phyloP scores from a whole-genome alignment of 2,329 filamentous ascomycete genomes.

The Raffaelea arxii region DNA sequence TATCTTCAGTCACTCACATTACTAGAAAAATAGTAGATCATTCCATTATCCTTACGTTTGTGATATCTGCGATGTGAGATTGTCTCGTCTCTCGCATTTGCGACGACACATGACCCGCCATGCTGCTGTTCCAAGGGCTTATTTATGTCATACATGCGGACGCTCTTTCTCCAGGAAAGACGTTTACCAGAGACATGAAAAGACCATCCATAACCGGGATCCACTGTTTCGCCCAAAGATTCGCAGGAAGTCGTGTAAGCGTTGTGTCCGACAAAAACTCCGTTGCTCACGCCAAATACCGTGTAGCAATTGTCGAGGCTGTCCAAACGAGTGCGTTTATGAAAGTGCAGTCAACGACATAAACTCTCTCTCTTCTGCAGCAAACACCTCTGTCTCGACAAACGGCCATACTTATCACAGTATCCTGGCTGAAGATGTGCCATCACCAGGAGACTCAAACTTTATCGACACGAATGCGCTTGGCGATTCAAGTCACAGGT shows the following conservation, averaged over 20 bases:
- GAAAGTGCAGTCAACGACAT: too few relatives aligned
- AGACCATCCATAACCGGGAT: not conserved
- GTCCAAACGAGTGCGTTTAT: not conserved
- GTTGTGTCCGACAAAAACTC: not conserved
- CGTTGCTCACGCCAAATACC: not conserved
- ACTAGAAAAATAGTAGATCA: too few relatives aligned
- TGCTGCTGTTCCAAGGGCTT: not conserved
- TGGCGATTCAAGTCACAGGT: too few relatives aligned
- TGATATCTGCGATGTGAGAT: not conserved
- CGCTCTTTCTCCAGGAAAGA: not conserved
- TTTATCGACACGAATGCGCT: too few relatives aligned
- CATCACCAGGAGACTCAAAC: too few relatives aligned
- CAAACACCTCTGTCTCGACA: too few relatives aligned
- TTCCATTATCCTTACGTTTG: too few relatives aligned
- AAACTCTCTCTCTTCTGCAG: too few relatives aligned
- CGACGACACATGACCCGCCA: not conserved
- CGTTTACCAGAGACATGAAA: not conserved
- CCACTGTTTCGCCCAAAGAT: not conserved
- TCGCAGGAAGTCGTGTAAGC: not conserved
- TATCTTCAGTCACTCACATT: too few relatives aligned
- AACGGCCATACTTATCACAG: too few relatives aligned
- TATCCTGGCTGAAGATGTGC: too few relatives aligned
- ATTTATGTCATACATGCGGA: not conserved
- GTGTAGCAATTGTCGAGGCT: not conserved
- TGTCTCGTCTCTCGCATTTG: not conserved